Evolutionary conservation across 257 asterid species (phyloP).

Genomic region (Catharanthus roseus): DNA sequence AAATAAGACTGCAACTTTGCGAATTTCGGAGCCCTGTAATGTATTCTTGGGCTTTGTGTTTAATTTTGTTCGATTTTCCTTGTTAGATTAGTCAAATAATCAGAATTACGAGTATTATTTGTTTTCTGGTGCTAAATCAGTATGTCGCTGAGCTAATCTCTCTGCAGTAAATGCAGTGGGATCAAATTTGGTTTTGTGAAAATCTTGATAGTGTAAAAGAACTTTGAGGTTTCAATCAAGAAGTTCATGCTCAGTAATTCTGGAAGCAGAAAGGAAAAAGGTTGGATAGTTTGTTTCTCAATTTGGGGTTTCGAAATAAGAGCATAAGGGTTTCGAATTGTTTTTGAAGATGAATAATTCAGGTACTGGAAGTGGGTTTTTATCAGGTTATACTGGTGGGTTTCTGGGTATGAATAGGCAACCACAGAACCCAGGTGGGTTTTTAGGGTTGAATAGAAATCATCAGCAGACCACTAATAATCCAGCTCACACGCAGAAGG

Average conservation of each 20-base stretch:
- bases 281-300: not conserved
- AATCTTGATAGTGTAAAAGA: not conserved
- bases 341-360: slow-evolving; percentile 24
- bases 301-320: too few relatives aligned
- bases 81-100: too few relatives aligned
- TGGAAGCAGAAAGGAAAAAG: slow-evolving; percentile 4
- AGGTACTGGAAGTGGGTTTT: slow-evolving; percentile 24
- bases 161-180: not conserved
- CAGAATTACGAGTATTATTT: too few relatives aligned
- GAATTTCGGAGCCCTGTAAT: not conserved
- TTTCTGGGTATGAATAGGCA: slow-evolving; percentile 32
- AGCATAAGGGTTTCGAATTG: not conserved
- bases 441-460: slow-evolving; percentile 19
- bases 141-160: not conserved
- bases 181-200: not conserved
- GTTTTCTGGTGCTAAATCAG: not conserved
- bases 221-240: not conserved
- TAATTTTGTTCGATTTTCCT: too few relatives aligned
- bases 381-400: slow-evolving; percentile 29
- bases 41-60: not conserved
- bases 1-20: not conserved
- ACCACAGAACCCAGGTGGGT: slow-evolving; percentile 22
- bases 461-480: slow-evolving; percentile 21
- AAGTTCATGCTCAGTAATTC: not conserved
- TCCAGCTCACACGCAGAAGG: slow-evolving; percentile 9